A percentile compares a stretch with the other conserved stretches of the same genome.
Evolutionary conservation across 768 basidiomycete genomes (phyloP).

Genomic region (Boletus insuetus): DNA sequence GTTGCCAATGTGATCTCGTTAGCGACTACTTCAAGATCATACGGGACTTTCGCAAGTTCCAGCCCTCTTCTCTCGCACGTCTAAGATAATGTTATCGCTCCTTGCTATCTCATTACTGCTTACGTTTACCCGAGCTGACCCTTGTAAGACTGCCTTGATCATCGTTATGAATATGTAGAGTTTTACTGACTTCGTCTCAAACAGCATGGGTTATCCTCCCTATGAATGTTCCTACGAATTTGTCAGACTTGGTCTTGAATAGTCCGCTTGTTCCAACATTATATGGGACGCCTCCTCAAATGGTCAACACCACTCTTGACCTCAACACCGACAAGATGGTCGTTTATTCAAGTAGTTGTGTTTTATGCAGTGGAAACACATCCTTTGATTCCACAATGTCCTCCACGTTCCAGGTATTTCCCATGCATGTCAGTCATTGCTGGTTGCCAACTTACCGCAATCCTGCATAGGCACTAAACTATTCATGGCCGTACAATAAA

Average conservation of each 20-base stretch:
- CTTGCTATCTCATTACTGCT: neutral
- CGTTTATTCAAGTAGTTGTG: conserved; percentile 20
- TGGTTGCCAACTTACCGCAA: neutral
- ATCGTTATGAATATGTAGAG: neutral
- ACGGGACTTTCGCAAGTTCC: too few species aligned
- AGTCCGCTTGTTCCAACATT: conserved; percentile 15
- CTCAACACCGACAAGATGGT: conserved; percentile 16
- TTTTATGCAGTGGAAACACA: conserved; percentile 21
- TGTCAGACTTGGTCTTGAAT: conserved; percentile 15
- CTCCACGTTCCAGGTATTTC: conserved; percentile 13
- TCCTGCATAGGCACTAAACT: conserved; percentile 4
- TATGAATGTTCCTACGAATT: conserved; percentile 7
- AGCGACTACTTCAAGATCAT: too few species aligned
- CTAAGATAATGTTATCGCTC: too few species aligned
- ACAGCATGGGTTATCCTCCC: conserved; percentile 20
- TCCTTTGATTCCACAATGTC: conserved; percentile 14
- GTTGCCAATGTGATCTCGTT: too few species aligned
- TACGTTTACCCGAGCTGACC: neutral
- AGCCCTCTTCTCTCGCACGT: too few species aligned
- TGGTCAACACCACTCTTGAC: conserved; percentile 17
- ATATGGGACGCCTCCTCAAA: conserved; percentile 16
- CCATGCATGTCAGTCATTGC: neutral
- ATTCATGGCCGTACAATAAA: conserved; percentile 13
- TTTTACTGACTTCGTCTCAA: neutral
- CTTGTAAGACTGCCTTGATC: conserved; percentile 1